A percentile compares a stretch with the other conserved stretches of the same genome.
phyloP scores from a whole-genome alignment of 176 grass and related monocot genomes.

The Musa troglodytarum region DNA sequence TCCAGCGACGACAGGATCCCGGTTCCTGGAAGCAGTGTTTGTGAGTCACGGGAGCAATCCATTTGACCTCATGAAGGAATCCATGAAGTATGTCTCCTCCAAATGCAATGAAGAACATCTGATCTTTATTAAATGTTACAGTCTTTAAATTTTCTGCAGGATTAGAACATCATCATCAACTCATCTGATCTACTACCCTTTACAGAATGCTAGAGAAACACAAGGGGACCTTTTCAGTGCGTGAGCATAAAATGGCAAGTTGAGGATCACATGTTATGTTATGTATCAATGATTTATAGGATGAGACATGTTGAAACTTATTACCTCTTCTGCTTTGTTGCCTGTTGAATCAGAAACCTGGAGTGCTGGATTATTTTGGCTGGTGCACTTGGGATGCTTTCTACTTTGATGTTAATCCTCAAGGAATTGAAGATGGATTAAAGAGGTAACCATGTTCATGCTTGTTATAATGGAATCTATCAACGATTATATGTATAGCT shows the following conservation, averaged over 20 bases:
- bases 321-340: neutral
- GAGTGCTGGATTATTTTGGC: constrained; percentile 22
- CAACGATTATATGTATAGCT: neutral
- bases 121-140: neutral
- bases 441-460: constrained; percentile 10
- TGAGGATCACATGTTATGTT: neutral
- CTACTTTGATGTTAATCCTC: constrained; percentile 25
- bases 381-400: constrained; percentile 34
- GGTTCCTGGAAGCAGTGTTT: constrained; percentile 23
- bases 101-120: neutral
- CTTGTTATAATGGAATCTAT: neutral
- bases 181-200: neutral
- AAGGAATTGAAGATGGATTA: constrained; percentile 23
- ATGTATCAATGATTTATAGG: neutral
- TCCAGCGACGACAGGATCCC: constrained; percentile 10
- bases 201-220: constrained; percentile 20
- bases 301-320: neutral
- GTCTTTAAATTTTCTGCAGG: neutral
- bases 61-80: constrained; percentile 29
- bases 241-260: constrained; percentile 21
- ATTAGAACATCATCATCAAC: neutral
- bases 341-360: constrained; percentile 21
- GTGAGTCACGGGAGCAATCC: constrained; percentile 20
- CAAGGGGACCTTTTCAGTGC: constrained; percentile 23
- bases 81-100: constrained; percentile 12